These are phyloP conservation scores for Ustilago loliicola DNA, from an alignment of 1,284 basidiomycete species.

Conservation along the genomic window DNA sequence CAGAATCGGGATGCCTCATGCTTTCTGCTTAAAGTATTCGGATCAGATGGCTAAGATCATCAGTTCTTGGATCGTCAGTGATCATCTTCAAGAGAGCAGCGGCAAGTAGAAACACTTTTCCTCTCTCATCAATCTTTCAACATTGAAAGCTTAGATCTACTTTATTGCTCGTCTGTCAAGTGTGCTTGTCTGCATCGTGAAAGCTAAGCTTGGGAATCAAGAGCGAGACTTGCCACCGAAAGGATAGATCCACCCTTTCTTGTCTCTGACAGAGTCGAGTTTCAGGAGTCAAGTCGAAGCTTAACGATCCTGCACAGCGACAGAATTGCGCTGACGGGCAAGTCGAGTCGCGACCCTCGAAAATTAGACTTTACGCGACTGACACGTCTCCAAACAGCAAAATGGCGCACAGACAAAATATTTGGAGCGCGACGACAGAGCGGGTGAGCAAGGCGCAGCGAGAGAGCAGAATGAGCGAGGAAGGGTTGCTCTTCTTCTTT, in stretches of 20 bases:
- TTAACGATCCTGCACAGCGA: no score
- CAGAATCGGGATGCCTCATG: conserved; percentile 56
- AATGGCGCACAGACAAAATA: neutral
- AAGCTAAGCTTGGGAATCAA: no score
- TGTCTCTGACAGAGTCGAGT: no score
- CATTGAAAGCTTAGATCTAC: no score
- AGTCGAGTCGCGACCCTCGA: neutral
- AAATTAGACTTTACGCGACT: conserved; percentile 16
- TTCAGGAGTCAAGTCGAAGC: no score
- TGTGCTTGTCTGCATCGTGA: no score
- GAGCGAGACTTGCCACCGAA: no score
- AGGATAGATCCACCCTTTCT: no score
- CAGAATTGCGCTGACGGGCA: neutral
- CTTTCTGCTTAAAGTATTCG: conserved; percentile 52
- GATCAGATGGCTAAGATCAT: conserved; percentile 44
- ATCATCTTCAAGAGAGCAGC: conserved; percentile 21
- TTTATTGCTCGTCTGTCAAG: no score
- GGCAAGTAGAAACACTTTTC: neutral
- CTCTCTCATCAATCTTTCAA: no score
- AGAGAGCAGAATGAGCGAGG: no score
- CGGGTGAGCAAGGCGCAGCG: neutral
- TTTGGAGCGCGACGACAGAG: neutral
- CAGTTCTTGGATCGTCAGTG: conserved; percentile 33
- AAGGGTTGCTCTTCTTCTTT: neutral
- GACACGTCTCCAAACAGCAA: neutral